Conservation (phyloP, 2,329 filamentous ascomycete genomes). For the Monilinia fructigena region DNA sequence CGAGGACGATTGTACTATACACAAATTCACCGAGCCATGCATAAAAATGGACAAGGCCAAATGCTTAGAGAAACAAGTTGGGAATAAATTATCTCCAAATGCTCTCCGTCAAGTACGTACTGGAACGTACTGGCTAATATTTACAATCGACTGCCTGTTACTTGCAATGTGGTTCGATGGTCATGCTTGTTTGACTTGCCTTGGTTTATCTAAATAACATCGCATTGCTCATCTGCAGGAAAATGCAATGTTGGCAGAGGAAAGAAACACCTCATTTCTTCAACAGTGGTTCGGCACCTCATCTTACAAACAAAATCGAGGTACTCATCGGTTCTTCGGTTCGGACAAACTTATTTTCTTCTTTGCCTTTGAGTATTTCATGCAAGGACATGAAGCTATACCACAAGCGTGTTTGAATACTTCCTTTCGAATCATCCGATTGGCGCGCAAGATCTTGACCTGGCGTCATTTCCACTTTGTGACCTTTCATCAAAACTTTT, state of each 20-base stretch:
- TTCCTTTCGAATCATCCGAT: conserved; percentile 19
- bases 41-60: conserved; percentile 9
- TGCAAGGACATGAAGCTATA: conserved; percentile 6
- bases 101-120: neutral
- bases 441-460: conserved; percentile 20
- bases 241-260: neutral
- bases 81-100: neutral
- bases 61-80: neutral
- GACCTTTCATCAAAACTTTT: neutral
- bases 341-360: conserved; percentile 14
- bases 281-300: neutral
- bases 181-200: neutral
- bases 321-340: neutral
- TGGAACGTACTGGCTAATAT: neutral
- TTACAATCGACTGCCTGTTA: neutral
- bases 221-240: neutral
- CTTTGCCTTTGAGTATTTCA: neutral
- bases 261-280: too few species aligned
- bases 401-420: conserved; percentile 6
- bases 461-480: conserved; percentile 9
- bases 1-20: conserved; percentile 13
- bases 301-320: neutral
- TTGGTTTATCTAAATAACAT: neutral
- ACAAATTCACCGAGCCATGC: conserved; percentile 16
- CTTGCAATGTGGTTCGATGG: neutral